Base-by-base conservation (phyloP, 345 rosid genomes). In the Camelina neglecta region DNA sequence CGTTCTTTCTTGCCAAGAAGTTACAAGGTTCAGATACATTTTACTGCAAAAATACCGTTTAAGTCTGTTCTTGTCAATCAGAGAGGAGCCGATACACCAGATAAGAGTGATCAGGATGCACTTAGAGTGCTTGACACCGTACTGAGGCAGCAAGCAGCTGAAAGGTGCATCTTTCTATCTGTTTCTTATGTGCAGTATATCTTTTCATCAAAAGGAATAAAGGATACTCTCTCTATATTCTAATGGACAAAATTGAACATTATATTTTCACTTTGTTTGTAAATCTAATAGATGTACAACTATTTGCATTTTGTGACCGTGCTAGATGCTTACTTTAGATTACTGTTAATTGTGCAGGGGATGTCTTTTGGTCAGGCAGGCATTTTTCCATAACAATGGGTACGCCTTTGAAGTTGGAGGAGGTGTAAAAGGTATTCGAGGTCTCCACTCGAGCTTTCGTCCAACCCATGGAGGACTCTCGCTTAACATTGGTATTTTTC, bases 401-500 rank as follows among this genome's bases (percentile, higher is more conserved):
- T 83, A 77, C 73, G 81, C 79, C 66, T 39, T 64, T 64, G 91
- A 91, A 56, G 86, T 91, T 54, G 94, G 93, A 23, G 94, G 86
- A 69, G 96, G 98, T 24, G 86, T 84, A 47, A 71, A 60, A 39
- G 96, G 90, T 55, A 79, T 88, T 50, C 80, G 84, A 71, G 98
- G 97, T 16, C 87, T 89, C 84, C 90, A 90, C 66, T 92, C 93
- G 59, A 92, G 98, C 83, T 94, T 94, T 67, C 87, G 86, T 23
- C 84, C 92, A 81, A 94, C 88, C 74, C 91, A 90, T 70, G 89
- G 87, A 60, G 98, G 96, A 73, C 82, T 92, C 81, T 90, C 92
- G 59, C 89, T 94, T 45, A 92, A 88, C 71, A 87, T 84, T 86
- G 95, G 98, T 90, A 85, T 44, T 38, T 50, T 39, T 73, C 39